phyloP scores from a whole-genome alignment of 2,329 filamentous ascomycete species.

The Colletotrichum godetiae region DNA sequence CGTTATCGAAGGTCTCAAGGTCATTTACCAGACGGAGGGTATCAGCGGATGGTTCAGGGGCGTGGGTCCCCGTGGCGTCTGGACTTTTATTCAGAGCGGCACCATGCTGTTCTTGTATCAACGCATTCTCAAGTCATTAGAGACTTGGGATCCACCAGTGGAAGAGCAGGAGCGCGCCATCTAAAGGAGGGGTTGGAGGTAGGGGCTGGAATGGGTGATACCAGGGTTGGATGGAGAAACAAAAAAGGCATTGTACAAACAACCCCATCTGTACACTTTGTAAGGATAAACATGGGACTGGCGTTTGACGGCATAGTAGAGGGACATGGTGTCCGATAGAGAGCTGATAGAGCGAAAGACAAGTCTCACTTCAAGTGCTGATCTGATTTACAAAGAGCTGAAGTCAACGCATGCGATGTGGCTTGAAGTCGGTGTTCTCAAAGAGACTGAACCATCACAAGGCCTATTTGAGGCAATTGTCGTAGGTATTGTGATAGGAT shows the following conservation, averaged over 20 bases:
- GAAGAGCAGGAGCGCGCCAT: conserved; percentile 25
- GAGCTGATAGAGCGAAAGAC: conserved; percentile 37
- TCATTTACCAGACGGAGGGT: conserved; percentile 93
- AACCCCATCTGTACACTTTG: conserved; percentile 32
- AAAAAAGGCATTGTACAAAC: conserved; percentile 29
- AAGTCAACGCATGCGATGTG: neutral
- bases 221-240: conserved; percentile 9
- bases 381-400: no score
- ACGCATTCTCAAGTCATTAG: conserved; percentile 82
- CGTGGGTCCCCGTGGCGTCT: conserved; percentile 90
- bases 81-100: conserved; percentile 97
- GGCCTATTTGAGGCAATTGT: neutral
- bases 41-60: conserved; percentile 92
- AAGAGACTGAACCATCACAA: neutral
- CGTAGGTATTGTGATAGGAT: neutral
- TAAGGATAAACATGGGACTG: conserved; percentile 34
- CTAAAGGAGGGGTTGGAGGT: conserved; percentile 12
- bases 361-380: conserved; percentile 29
- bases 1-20: conserved; percentile 81
- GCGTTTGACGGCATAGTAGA: conserved; percentile 35
- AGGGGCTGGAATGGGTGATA: neutral
- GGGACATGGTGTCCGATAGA: conserved; percentile 31
- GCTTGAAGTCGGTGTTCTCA: neutral
- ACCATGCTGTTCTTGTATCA: conserved; percentile 98
- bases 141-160: conserved; percentile 58